These are phyloP conservation scores for Cyclotella atomus DNA, from an alignment of 108 stramenopile genomes.

Conservation along the genomic window DNA sequence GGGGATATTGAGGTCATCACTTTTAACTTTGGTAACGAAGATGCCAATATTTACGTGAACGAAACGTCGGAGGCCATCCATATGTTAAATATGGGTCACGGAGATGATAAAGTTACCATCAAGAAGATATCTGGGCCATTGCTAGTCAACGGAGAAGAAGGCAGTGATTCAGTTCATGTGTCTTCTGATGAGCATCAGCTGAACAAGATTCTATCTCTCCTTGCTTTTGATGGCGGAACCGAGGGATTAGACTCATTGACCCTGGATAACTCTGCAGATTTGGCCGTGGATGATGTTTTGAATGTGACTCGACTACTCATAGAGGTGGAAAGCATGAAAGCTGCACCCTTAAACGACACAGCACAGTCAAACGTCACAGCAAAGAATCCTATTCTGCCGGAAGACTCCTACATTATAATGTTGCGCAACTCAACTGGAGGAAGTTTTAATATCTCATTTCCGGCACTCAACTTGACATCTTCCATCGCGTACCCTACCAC, in stretches of 20 bases:
- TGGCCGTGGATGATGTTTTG: slow-evolving; percentile 20
- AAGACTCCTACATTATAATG: not conserved
- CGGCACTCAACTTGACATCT: not conserved
- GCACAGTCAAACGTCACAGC: not conserved
- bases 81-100: not conserved
- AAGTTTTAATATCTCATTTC: not conserved
- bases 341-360: not conserved
- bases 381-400: not conserved
- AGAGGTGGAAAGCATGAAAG: slow-evolving; percentile 38
- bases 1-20: not conserved
- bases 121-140: not conserved
- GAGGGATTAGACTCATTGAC: not conserved
- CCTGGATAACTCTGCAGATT: not conserved
- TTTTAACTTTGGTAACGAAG: not conserved
- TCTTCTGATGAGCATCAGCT: not conserved
- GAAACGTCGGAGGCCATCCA: not conserved
- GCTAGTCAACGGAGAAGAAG: not conserved
- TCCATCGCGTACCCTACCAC: not conserved
- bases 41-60: not conserved
- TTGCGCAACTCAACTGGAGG: not conserved
- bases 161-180: not conserved
- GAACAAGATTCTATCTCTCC: not conserved
- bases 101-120: not conserved
- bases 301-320: slow-evolving; percentile 36
- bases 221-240: not conserved